A percentile compares a stretch with the other conserved stretches of the same genome.
phyloP scores from a whole-genome alignment of 2,329 filamentous ascomycete genomes.

The Diaporthe helianthi region DNA sequence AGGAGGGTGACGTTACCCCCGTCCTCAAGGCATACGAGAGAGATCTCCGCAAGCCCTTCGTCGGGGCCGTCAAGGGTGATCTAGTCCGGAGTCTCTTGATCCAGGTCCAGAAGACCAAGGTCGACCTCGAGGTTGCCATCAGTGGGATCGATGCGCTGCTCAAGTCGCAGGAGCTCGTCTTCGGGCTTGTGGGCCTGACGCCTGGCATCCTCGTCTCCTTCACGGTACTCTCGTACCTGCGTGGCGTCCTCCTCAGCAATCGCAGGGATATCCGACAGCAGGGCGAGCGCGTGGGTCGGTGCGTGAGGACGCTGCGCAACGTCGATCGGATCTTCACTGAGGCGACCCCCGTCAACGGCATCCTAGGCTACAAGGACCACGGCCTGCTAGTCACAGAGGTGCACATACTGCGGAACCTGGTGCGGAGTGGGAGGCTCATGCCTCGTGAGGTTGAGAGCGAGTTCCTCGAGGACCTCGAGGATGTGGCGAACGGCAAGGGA shows the following conservation, averaged over 20 bases:
- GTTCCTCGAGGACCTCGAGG: constrained; percentile 86
- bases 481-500: constrained; percentile 83
- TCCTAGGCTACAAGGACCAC: constrained; percentile 90
- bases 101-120: constrained; percentile 98
- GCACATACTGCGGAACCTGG: constrained; percentile 78
- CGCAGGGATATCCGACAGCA: constrained; percentile 72
- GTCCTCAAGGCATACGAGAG: constrained; percentile 91
- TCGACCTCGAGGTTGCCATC: constrained; percentile 95
- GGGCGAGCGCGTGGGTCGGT: constrained; percentile 68
- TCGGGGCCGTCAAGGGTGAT: constrained; percentile 84
- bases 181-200: constrained; percentile 95
- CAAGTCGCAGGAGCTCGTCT: constrained; percentile 95
- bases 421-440: constrained; percentile 63
- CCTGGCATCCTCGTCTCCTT: constrained; percentile 90
- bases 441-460: constrained; percentile 79
- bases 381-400: constrained; percentile 90
- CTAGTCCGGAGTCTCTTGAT: constrained; percentile 90
- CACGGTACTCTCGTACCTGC: constrained; percentile 75
- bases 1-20: constrained; percentile 90
- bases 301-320: constrained; percentile 81
- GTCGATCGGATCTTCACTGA: constrained; percentile 81
- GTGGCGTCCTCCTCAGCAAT: constrained; percentile 73
- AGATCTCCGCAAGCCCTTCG: constrained; percentile 81
- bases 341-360: constrained; percentile 70
- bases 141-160: constrained; percentile 93